Evolutionary conservation across 1,284 basidiomycete genomes (phyloP), one percentile per base, ranked within the genome.

Genomic region (Phellopilus nigrolimitatus): DNA sequence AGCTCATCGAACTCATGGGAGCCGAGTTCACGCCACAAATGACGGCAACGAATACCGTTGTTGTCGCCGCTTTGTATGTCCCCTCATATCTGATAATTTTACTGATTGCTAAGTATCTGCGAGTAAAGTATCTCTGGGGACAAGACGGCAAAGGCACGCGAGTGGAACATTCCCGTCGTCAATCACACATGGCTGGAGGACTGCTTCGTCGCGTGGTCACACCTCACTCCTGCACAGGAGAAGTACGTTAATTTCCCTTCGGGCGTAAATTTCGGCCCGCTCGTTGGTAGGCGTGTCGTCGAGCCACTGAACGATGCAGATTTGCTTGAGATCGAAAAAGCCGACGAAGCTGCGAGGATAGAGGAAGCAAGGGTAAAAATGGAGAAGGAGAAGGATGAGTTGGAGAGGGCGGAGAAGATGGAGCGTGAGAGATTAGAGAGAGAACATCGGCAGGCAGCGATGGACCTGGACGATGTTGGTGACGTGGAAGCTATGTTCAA

Each of bases 101-200:
- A 41, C 15, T 15, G 25, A 34, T 27, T 41, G 10, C 13, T 38
- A 40, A 49, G 22, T 50, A 12, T 36, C 31, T 28, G 4, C 33
- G 45, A 31, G n/a, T 21, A n/a, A 60, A 88, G 85, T 54, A 66
- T 78, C 17, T 68, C 70, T 1, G 88, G 88, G n/a, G 78, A 76
- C 3, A 93, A 93, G 68, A 82, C 87, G 0, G 67, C 70, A 5
- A 87, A 86, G 61, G 90, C 91, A 0, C 70, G 72, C 7, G 72
- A 80, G 0, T 95, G 92, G 92, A 79, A 78, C 0, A 88, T 95
- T 53, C 86, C 90, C 0, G 72, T 94, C 52, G 86, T 95, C 10
- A 94, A 93, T 59, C 93, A 95, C 60, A 74, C 78, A 0, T 95
- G 91, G 88, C 73, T 95, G 4, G 92, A 95, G 63, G 88, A 91